phyloP scores from a whole-genome alignment of 1,284 basidiomycete genomes.

The Leucoagaricus sp. region DNA sequence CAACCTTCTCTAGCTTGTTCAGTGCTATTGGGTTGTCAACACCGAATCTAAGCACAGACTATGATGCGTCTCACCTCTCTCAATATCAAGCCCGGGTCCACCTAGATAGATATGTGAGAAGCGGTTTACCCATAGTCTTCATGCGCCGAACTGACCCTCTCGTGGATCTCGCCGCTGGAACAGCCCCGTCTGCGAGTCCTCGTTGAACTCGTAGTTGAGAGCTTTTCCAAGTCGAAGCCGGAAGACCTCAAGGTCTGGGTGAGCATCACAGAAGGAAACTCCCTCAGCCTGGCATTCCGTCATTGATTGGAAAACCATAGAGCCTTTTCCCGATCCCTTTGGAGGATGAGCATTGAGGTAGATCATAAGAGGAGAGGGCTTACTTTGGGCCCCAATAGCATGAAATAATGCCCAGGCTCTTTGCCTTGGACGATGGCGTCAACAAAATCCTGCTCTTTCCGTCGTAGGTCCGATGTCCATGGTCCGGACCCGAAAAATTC shows the following conservation, averaged over 20 bases:
- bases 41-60: background rate
- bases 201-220: conserved; percentile 77
- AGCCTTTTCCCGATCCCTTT: conserved; percentile 61
- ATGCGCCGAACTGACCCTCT: conserved; percentile 54
- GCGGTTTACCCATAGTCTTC: background rate
- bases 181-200: conserved; percentile 76
- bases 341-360: background rate
- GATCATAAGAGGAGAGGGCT: conserved; percentile 2
- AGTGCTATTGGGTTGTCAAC: conserved; percentile 49
- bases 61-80: conserved; percentile 55
- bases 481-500: conserved; percentile 25
- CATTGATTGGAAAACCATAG: conserved; percentile 85
- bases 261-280: conserved; percentile 47
- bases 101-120: conserved; percentile 35
- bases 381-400: conserved; percentile 78
- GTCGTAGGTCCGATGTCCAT: conserved; percentile 63
- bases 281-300: conserved; percentile 68
- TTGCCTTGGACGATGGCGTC: conserved; percentile 77
- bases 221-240: conserved; percentile 81
- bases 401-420: conserved; percentile 73
- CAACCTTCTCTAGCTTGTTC: conserved; percentile 88
- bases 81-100: conserved; percentile 81
- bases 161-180: conserved; percentile 84
- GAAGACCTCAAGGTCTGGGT: conserved; percentile 72
- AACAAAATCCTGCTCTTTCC: conserved; percentile 75